Conservation (phyloP, 2,329 filamentous ascomycete genomes). For the Myrmaecium sp. region DNA sequence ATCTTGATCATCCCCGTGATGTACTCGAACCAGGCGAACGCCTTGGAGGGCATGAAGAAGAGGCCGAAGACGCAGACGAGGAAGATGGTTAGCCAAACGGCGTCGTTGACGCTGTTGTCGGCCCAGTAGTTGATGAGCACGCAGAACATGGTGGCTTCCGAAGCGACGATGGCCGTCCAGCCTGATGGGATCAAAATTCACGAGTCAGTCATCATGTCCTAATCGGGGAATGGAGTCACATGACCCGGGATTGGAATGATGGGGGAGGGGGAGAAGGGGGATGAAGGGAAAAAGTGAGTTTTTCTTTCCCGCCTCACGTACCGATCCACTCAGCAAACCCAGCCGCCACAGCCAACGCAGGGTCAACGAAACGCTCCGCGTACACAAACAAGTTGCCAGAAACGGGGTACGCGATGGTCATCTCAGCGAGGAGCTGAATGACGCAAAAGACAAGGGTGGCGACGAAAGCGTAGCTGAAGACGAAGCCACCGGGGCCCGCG, state of each 20-base stretch:
- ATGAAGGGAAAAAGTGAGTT: too few species aligned
- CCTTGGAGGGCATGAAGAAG: constrained; percentile 10
- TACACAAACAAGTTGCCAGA: constrained; percentile 23
- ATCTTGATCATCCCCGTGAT: constrained; percentile 14
- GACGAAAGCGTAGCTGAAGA: constrained; percentile 16
- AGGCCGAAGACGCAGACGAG: constrained; percentile 4
- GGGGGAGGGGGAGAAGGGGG: too few species aligned
- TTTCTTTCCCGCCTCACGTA: too few species aligned
- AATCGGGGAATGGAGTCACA: too few species aligned
- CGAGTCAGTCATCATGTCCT: background rate
- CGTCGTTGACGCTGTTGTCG: constrained; percentile 1
- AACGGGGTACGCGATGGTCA: constrained; percentile 21
- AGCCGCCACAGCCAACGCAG: constrained; percentile 21
- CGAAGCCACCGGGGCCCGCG: constrained; percentile 10
- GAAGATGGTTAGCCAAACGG: constrained; percentile 6
- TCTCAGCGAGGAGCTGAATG: constrained; percentile 17
- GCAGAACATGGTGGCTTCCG: constrained; percentile 10
- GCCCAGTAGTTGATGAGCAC: constrained; percentile 7
- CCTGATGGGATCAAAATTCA: constrained; percentile 5
- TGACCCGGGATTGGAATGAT: too few species aligned
- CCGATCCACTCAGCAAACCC: constrained; percentile 20
- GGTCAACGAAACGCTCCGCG: constrained; percentile 21
- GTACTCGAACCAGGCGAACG: constrained; percentile 17
- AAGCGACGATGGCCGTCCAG: constrained; percentile 10
- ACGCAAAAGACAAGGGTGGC: constrained; percentile 16